Base-by-base conservation (phyloP, 2,329 filamentous ascomycete species). In the Corniculantispora saksenae region DNA sequence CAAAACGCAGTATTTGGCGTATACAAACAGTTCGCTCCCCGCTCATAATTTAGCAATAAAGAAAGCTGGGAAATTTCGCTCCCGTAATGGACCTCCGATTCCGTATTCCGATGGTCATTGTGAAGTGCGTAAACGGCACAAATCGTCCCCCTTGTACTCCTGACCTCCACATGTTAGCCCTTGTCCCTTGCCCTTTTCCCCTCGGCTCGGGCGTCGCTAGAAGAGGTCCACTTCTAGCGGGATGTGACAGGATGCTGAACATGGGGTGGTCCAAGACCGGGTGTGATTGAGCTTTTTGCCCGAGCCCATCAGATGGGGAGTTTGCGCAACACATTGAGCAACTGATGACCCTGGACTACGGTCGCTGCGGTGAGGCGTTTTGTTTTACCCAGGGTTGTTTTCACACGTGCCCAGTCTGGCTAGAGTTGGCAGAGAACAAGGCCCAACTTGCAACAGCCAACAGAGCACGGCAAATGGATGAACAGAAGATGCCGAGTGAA, bases 301-400 rank as follows among this genome's bases (percentile, higher is more conserved):
- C 23, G 56, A 55, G 62, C 62, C 62, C 62, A 47, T 38, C 55
- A 59, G 55, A 60, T 60, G 60, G 62, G 62, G 10, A 6, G 32
- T 32, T 64, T 60, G 12, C 17, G 17, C 17, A 10, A 47, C 13
- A 29, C 38, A 47, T 5, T 3, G n/a, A 38, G 27, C n/a, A 35
- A 35, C 43, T 32, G 10, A 32, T 32, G 17, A 50, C 61, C 56
- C 56, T 23, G 56, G 27, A 27, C 23, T 25, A 53, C 55, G 62
- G 62, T 59, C 47, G 35, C 32, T 45, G 38, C 62, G 62, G 62
- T 64, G 62, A 64, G 62, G 62, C 62, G 62, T 64, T 58, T 48
- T 54, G 32, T 53, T 53, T 48, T 17, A 10, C 54, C 61, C 40
- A 48, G 21, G 40, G 27, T 63, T 56, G 43, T n/a, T 62, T 63